phyloP scores from a whole-genome alignment of 1,139 yeast genomes.

The Komagataea norvegica region DNA sequence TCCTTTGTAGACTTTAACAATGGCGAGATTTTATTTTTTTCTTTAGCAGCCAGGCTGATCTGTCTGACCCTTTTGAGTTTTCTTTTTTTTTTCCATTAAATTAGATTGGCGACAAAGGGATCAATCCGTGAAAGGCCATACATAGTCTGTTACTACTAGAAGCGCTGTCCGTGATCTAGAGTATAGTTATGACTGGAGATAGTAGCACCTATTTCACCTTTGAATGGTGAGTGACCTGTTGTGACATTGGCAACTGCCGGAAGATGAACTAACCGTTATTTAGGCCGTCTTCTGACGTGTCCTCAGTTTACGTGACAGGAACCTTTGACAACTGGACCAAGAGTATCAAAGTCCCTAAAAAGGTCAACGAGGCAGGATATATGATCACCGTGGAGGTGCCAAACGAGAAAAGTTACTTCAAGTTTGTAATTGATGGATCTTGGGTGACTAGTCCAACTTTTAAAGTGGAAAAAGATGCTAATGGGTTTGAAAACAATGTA shows the following conservation, averaged over 20 bases:
- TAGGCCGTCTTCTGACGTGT: slow-evolving; percentile 18
- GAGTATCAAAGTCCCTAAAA: slow-evolving; percentile 42
- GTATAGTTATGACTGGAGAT: no score
- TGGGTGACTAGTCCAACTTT: slow-evolving; percentile 46
- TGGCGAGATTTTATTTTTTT: no score
- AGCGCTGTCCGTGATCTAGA: no score
- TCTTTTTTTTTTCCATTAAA: no score
- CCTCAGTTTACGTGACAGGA: slow-evolving; percentile 38
- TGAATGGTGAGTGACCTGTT: slow-evolving; percentile 15
- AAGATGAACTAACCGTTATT: neutral
- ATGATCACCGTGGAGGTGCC: slow-evolving; percentile 36
- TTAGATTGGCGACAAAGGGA: no score
- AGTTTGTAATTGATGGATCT: slow-evolving; percentile 63
- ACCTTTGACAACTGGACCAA: slow-evolving; percentile 62
- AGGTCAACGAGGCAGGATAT: slow-evolving; percentile 37
- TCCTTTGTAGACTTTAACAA: no score
- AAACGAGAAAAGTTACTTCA: slow-evolving; percentile 43
- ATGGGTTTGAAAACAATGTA: slow-evolving; percentile 52
- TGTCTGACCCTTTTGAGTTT: no score
- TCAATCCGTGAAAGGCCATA: no score
- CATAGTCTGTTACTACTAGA: no score
- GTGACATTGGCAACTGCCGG: no score
- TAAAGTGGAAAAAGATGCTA: slow-evolving; percentile 36
- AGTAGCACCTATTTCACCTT: slow-evolving; percentile 12
- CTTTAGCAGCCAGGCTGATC: no score